These are phyloP conservation scores for Nematocida minor DNA, from an alignment of 371 early-diverging fungal species.

Conservation along the genomic window DNA sequence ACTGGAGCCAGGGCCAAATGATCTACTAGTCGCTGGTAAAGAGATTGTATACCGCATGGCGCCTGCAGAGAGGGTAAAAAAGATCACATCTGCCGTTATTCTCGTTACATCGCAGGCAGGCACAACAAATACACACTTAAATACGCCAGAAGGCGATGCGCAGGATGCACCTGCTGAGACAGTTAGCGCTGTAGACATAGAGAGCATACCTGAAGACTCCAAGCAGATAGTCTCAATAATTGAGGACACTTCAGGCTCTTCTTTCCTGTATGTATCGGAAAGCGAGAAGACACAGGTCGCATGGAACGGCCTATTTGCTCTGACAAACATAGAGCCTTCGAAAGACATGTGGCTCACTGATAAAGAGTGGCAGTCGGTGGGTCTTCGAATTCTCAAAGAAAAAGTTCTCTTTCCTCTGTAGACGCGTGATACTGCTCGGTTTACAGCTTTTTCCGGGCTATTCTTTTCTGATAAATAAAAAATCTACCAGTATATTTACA, in stretches of 20 bases:
- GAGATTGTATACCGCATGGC: not conserved
- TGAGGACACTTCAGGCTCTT: not conserved
- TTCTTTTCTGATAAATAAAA: not conserved
- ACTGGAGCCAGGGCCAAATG: not conserved
- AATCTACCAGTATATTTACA: not conserved
- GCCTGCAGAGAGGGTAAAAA: constrained; percentile 11
- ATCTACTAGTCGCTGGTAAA: not conserved
- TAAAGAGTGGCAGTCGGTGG: constrained; percentile 60
- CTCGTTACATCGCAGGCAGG: constrained; percentile 1
- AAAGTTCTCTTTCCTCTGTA: constrained; percentile 65
- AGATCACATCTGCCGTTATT: constrained; percentile 19
- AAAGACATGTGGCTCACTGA: constrained; percentile 65
- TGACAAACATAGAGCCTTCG: constrained; percentile 57
- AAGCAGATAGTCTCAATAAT: not conserved
- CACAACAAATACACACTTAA: not conserved
- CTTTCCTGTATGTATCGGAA: not conserved
- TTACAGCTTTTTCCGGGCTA: not conserved
- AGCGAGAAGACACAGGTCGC: constrained; percentile 14
- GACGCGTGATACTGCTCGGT: not conserved
- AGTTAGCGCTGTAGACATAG: not conserved
- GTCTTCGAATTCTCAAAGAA: constrained; percentile 64
- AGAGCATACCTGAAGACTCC: not conserved
- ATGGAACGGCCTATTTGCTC: constrained; percentile 52
- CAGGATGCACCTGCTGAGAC: not conserved
- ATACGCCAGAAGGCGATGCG: not conserved